These are phyloP conservation scores for Rhodomyrtus tomentosa DNA, from an alignment of 345 rosid genomes.

Conservation along the genomic window DNA sequence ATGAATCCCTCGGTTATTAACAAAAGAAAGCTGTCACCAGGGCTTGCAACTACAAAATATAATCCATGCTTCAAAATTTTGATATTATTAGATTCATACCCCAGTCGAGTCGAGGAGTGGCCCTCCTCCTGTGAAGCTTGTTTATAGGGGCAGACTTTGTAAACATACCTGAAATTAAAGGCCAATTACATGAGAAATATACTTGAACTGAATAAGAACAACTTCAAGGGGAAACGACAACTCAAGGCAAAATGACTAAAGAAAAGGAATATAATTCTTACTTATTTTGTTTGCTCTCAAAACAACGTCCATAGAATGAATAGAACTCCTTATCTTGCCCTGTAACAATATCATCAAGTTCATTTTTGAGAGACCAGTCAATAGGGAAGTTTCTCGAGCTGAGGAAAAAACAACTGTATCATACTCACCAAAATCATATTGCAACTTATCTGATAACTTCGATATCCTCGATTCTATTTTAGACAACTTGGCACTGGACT, in stretches of 20 bases:
- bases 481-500: conserved; percentile 59
- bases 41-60: not conserved
- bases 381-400: not conserved
- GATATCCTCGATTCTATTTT: conserved; percentile 79
- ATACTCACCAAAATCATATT: conserved; percentile 79
- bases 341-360: conserved; percentile 14
- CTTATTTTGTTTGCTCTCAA: conserved; percentile 92
- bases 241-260: not conserved
- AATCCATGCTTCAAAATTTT: not conserved
- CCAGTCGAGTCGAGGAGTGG: conserved; percentile 48
- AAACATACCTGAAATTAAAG: conserved; percentile 56
- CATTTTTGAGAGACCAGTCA: not conserved
- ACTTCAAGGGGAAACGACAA: not conserved
- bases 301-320: conserved; percentile 70
- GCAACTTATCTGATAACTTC: conserved; percentile 64
- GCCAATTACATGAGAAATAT: not conserved
- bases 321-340: conserved; percentile 94
- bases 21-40: not conserved
- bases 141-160: conserved; percentile 88
- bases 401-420: not conserved
- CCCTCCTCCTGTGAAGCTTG: conserved; percentile 88
- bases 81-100: conserved; percentile 32
- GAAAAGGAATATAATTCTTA: conserved; percentile 7
- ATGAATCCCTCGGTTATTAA: not conserved
- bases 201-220: not conserved